Conservation (phyloP, 495 filamentous ascomycete species). For the Bacidia rubella region DNA sequence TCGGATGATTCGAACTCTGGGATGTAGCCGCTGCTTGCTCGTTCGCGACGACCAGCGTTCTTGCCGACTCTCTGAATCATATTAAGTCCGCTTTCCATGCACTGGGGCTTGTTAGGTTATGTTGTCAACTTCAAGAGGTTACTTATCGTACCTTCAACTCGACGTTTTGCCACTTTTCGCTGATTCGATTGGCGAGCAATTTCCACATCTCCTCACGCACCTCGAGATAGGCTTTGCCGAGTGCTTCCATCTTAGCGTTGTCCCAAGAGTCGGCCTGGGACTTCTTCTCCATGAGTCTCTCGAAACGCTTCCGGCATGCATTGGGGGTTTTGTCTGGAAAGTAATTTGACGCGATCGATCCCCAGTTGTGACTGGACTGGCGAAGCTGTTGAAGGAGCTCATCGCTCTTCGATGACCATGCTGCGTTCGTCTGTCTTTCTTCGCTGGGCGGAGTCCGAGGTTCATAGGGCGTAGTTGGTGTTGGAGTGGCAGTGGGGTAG, state of each 20-base stretch:
- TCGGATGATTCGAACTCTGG: not conserved
- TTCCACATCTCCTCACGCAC: conserved; percentile 62
- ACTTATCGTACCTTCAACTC: conserved; percentile 47
- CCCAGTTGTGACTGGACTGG: conserved; percentile 56
- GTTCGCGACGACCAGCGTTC: conserved; percentile 13
- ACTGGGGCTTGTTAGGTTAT: conserved; percentile 20
- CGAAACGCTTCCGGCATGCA: conserved; percentile 66
- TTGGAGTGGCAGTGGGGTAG: conserved; percentile 4
- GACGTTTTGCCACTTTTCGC: conserved; percentile 57
- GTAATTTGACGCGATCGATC: conserved; percentile 50
- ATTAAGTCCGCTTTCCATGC: conserved; percentile 41
- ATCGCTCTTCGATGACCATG: conserved; percentile 54
- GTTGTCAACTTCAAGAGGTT: not conserved
- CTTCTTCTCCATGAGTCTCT: conserved; percentile 55
- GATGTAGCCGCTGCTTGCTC: not conserved
- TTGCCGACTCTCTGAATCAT: conserved; percentile 30
- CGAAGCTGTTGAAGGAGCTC: conserved; percentile 46
- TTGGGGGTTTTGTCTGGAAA: conserved; percentile 65
- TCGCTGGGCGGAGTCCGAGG: conserved; percentile 7
- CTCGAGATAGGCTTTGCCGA: conserved; percentile 55
- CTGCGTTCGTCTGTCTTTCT: conserved; percentile 25
- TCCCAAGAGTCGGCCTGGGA: conserved; percentile 50
- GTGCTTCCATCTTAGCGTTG: conserved; percentile 45
- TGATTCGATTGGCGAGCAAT: conserved; percentile 43
- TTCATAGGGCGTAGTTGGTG: conserved; percentile 2